These are phyloP conservation scores for Leishmania aethiopica DNA, from an alignment of 208 protist genomes.

Conservation along the genomic window DNA sequence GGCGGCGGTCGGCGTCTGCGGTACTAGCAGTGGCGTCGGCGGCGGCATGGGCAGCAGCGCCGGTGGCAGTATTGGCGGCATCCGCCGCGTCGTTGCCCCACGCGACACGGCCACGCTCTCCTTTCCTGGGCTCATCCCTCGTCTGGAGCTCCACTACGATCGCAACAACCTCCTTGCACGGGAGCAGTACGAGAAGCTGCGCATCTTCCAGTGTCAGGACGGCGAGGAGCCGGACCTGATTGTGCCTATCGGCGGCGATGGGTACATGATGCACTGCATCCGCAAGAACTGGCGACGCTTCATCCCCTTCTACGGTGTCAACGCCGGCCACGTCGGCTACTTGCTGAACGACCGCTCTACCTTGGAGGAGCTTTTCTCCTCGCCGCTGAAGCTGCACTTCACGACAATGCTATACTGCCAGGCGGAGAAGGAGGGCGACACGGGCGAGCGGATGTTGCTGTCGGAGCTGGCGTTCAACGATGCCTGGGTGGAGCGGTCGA, in stretches of 20 bases:
- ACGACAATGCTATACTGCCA: slow-evolving; percentile 90
- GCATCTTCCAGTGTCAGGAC: slow-evolving; percentile 60
- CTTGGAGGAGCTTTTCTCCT: slow-evolving; percentile 83
- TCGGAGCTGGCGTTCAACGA: slow-evolving; percentile 92
- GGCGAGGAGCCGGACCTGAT: slow-evolving; percentile 88
- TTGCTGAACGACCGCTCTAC: slow-evolving; percentile 84
- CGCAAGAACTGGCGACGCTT: slow-evolving; percentile 90
- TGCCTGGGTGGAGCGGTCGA: slow-evolving; percentile 90
- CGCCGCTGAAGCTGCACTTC: slow-evolving; percentile 85
- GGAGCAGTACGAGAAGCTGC: slow-evolving; percentile 84
- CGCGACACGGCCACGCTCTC: slow-evolving; percentile 55
- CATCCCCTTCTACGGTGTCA: slow-evolving; percentile 92
- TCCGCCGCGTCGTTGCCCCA: slow-evolving; percentile 20
- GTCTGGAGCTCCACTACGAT: slow-evolving; percentile 88
- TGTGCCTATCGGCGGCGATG: slow-evolving; percentile 91
- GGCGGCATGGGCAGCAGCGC: slow-evolving; percentile 4
- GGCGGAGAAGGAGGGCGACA: slow-evolving; percentile 71
- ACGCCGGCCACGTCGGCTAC: slow-evolving; percentile 89
- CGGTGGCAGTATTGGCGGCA: neutral
- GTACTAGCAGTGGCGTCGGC: neutral
- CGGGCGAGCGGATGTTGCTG: slow-evolving; percentile 67
- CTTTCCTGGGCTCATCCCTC: slow-evolving; percentile 77
- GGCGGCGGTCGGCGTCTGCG: neutral
- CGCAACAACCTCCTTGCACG: slow-evolving; percentile 81
- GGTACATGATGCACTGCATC: slow-evolving; percentile 94